A percentile compares a stretch with the other conserved stretches of the same genome.
phyloP scores from a whole-genome alignment of 345 rosid genomes.

The Eutrema heterophyllum region DNA sequence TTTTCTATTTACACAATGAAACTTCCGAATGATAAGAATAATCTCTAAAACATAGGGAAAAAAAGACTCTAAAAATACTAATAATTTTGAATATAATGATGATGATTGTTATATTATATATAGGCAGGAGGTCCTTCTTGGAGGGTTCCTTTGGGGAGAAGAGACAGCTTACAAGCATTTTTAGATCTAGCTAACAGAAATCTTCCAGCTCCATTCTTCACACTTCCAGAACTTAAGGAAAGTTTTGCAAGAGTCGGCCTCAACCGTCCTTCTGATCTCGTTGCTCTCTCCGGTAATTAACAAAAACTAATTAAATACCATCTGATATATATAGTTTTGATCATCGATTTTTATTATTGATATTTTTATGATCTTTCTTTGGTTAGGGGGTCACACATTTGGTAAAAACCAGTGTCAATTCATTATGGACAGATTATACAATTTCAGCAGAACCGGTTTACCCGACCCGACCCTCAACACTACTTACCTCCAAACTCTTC shows the following conservation, averaged over 20 bases:
- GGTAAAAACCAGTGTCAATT: conserved; percentile 53
- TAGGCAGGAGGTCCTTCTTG: conserved; percentile 36
- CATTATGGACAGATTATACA: conserved; percentile 45
- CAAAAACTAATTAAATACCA: no score
- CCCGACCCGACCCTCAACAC: conserved; percentile 51
- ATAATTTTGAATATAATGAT: background rate
- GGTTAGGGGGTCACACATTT: conserved; percentile 56
- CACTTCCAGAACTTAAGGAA: conserved; percentile 15
- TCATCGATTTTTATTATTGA: background rate
- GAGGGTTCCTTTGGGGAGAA: conserved; percentile 32
- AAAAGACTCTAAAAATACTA: background rate
- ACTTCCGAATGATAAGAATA: background rate
- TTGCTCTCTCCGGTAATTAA: conserved; percentile 31
- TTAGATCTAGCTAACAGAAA: background rate
- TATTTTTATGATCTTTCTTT: background rate
- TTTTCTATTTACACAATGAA: background rate
- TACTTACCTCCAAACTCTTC: conserved; percentile 41
- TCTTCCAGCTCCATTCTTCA: conserved; percentile 21
- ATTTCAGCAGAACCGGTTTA: conserved; percentile 35
- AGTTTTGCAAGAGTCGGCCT: conserved; percentile 16
- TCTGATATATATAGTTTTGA: background rate
- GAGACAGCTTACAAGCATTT: conserved; percentile 32
- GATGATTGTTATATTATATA: background rate
- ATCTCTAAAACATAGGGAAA: background rate
- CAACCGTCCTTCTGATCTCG: conserved; percentile 29